Base-by-base conservation (phyloP, 2,329 filamentous ascomycete genomes). In the Bipolaris sorokiniana region DNA sequence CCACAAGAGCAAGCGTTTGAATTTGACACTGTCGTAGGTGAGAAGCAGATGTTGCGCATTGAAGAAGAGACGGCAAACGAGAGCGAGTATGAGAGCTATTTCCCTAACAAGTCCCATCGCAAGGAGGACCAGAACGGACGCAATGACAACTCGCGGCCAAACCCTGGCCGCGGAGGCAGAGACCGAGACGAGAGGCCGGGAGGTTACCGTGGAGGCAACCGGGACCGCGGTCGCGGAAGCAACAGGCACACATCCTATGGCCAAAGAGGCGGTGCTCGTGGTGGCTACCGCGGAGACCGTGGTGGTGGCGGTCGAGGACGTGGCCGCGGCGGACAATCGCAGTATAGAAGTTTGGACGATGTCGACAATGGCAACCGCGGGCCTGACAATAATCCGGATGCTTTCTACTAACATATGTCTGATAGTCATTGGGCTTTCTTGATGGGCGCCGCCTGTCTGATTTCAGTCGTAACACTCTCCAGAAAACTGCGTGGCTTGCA, bases 1-100 rank as follows among this genome's bases (percentile, higher is more conserved):
- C 79, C 89, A 0, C 80, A 85, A 5, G 88, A 92, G 7, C 86
- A 90, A 68, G 83, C 87, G 0, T 87, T 93, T 69, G 83, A 87
- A 5, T 92, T 98, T 68, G 91, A 96, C 61, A 92, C 90, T 0
- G 87, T 86, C 0, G 91, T 98, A 1, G 90, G 90, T 16, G 93
- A 98, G 78, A 97, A 96, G 79, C 86, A 91, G 15, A 82, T 95
- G 62, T 78, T 98, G 49, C 85, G 90, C 1, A 88, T 98, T 45
- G 92, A 97, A 74, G 82, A 87, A 50, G 90, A 94, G 79, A 67
- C 66, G 6, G 63, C 70, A 7, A 75, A 87, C 22, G 87, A 90
- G 67, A 86, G 85, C 61, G 84, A 86, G 60, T 87, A 86, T 69
- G 86, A 90, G 65, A 85, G 82, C 67, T 78, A 85, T 16, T 86